Evolutionary conservation across 1,284 basidiomycete species (phyloP), one percentile per base, ranked within the genome.

Genomic region (Vanrija humicola): DNA sequence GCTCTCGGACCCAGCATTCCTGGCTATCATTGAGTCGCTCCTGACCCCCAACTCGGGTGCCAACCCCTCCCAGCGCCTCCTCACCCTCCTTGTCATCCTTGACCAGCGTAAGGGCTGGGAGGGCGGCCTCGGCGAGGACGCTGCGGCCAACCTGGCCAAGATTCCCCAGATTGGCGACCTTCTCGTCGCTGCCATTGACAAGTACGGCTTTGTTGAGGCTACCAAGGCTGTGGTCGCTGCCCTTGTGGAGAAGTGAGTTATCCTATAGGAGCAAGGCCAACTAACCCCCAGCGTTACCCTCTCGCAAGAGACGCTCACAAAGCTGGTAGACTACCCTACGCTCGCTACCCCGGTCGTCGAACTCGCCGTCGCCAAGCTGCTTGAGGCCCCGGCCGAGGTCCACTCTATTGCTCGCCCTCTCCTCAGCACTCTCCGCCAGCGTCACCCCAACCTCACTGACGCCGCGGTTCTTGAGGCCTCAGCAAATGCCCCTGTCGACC

Each of bases 1-100:
- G 12, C 69, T 77, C 18, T 70, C 74, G 21, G 68, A 74, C 19
- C 73, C 55, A 2, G 72, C 74, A 0, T 75, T 75, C 58, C 49
- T 59, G 5, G 73, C 68, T 9, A 48, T 76, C 16, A 57, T 72
- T 15, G 63, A 64, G 5, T 62, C 71, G 6, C 60, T 75, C 15
- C 54, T 75, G 9, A 68, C 70, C 0, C 62, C 70, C 7, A 49
- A 62, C 14, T 64, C 65, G n/a, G 72, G 70, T 6, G 73, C 74
- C 39, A 65, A 74, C 34, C 56, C 72, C 18, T 66, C 68, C 42
- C 75, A 77, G 49, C 66, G 72, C 3, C 54, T 75, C 25, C 63
- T 75, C 34, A 74, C 74, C 7, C 61, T 74, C 6, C 65, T 77
- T n/a, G 66, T 74, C 18, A 50, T 75, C 6, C 65, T 77, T 6